Base-by-base conservation (phyloP, 1,139 yeast species). In the Citeromyces hawaiiensis region DNA sequence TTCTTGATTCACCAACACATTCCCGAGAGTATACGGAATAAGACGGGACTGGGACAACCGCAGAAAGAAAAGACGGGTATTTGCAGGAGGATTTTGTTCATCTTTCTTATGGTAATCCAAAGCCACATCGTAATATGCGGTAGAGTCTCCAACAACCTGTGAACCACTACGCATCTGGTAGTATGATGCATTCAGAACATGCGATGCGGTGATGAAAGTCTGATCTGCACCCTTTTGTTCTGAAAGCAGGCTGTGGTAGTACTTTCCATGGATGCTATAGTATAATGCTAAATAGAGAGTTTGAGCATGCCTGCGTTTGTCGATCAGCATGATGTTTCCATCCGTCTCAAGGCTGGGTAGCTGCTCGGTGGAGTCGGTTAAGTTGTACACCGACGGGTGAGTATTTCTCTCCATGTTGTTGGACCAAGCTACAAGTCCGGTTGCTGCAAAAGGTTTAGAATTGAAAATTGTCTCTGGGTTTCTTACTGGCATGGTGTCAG, bases 141-240 rank as follows among this genome's bases (percentile, higher is more conserved):
- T 56, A 56, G 49, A 68, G 74, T 14, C 55, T 47, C 2, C 49
- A 48, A 10, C 59, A 58, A 4, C 53, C 59, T 29, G 47, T 66
- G 63, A 51, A 38, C 56, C 63, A 45, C 69, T 66, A 38, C 72
- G 70, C n/a, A 83, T 86, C 55, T 81, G 88, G 52, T 83, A 82
- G 47, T 64, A 79, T 2, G 72, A 64, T 39, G 75, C 70, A 7
- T 63, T 60, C 41, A 80, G 59, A 2, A 81, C 83, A 36, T 70
- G 70, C 1, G 93, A 79, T 0, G 91, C 88, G 0, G 94, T 88
- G 40, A 83, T 62, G 52, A 83, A 86, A 29, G 9, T 11, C 15
- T 29, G 32, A 29, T 29, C 32, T n/a, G 8, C 15, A 11, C 15
- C 32, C 4, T 29, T 4, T n/a, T 6, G 4, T 11, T 29, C 32